Conservation (phyloP, 2,329 filamentous ascomycete species). For the Endothia cerciana region DNA sequence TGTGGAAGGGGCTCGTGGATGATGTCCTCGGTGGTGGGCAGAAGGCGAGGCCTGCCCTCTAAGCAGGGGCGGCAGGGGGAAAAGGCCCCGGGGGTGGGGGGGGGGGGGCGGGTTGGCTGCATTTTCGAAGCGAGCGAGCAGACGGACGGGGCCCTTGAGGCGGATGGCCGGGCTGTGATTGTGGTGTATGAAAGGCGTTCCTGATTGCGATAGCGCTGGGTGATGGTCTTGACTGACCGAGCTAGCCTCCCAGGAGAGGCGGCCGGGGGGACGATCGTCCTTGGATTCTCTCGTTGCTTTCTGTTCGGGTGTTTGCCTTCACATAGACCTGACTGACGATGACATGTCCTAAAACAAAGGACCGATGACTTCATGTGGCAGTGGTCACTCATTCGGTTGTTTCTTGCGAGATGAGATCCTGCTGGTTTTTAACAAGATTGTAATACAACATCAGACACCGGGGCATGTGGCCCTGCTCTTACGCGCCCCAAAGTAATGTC, state of each 20-base stretch:
- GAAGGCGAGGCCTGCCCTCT: slow-evolving; percentile 35
- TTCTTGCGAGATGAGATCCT: slow-evolving; percentile 10
- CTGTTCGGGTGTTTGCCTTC: not conserved
- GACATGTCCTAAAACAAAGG: slow-evolving; percentile 1
- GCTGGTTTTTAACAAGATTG: slow-evolving; percentile 21
- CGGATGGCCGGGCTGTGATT: not conserved
- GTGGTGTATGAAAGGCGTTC: slow-evolving; percentile 20
- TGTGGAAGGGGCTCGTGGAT: slow-evolving; percentile 62
- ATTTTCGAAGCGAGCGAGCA: not conserved
- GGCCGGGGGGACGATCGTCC: not conserved
- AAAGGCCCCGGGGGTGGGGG: not conserved
- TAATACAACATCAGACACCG: slow-evolving; percentile 5
- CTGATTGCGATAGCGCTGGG: not conserved
- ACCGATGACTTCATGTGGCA: slow-evolving; percentile 21
- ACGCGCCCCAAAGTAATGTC: not conserved
- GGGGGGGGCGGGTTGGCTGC: not conserved
- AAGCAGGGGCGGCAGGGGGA: not conserved
- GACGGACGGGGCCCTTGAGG: too few relatives aligned
- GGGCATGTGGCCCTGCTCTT: not conserved
- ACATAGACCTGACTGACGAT: slow-evolving; percentile 18
- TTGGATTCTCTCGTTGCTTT: not conserved
- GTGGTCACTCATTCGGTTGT: slow-evolving; percentile 19
- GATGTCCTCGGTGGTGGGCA: slow-evolving; percentile 43
- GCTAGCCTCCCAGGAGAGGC: not conserved
- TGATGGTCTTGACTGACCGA: not conserved